Evolutionary conservation across 352 stramenopile genomes (phyloP), one percentile per base, ranked within the genome.

Genomic region (Globisporangium splendens): DNA sequence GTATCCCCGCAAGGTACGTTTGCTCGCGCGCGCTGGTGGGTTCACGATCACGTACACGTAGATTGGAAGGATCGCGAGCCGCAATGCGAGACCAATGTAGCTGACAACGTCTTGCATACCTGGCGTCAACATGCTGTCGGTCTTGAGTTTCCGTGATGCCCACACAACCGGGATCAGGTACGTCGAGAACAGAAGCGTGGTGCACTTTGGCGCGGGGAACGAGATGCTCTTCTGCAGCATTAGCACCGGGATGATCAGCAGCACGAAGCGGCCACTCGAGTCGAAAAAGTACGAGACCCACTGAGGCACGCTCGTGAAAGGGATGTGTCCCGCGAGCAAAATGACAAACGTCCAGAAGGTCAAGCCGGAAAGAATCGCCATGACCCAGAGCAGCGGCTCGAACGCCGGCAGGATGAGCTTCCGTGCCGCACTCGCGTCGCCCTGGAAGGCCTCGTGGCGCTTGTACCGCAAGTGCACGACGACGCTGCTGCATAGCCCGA

Each of bases 321-420:
- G 12, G 13, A 44, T 44, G 2, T 44, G 39, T 15, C 39, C 39
- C 17, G 13, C 39, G 12, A 44, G 17, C 3, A 44, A 1, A 12
- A 44, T 44, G 39, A 15, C 17, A n/a, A 44, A 10, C 1, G 2
- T 6, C 39, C 12, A 15, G 13, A 44, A 44, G 13, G 39, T 18
- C 39, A 44, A n/a, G 5, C 12, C 39, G 4, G 77, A 71, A 12
- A 62, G 60, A 17, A 22, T 59, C 4, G 62, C 57, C 46, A 84
- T 62, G 13, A 81, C 61, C 73, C 72, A 80, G 14, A 86, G 65
- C 39, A 86, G 46, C 21, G 76, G 76, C 21, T 86, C 73, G 47
- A 70, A 86, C 1, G 76, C 66, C 8, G 76, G 73, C 21, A 86
- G 49, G 20, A 86, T 76, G 62, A 82, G 73, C 59, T 84, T 82